Conservation (phyloP, 345 rosid species). For the Noccaea bulbosa region DNA sequence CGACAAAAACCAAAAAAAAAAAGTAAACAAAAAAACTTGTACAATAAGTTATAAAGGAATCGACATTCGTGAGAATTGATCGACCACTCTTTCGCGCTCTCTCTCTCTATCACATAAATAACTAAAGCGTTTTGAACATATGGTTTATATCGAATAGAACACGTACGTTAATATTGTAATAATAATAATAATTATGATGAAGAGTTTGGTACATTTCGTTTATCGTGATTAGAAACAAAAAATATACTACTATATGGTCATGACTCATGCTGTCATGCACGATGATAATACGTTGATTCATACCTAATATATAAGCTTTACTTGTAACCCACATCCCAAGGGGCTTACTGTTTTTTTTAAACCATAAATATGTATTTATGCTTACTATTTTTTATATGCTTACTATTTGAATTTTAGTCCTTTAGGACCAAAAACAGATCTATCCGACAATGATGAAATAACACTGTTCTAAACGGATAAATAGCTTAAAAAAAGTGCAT, state of each 20-base stretch:
- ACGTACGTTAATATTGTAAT: slow-evolving; percentile 13
- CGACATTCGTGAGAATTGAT: slow-evolving; percentile 32
- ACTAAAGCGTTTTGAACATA: slow-evolving; percentile 32
- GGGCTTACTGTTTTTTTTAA: too few species aligned
- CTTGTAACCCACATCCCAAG: slow-evolving; percentile 35
- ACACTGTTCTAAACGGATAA: slow-evolving; percentile 4
- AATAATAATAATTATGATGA: slow-evolving; percentile 17
- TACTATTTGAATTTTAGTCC: neutral
- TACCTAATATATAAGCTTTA: slow-evolving; percentile 41
- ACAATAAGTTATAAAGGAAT: slow-evolving; percentile 29
- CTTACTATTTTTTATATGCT: too few species aligned
- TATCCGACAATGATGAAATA: slow-evolving; percentile 9
- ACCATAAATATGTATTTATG: too few species aligned
- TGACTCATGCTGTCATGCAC: slow-evolving; percentile 42
- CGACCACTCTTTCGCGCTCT: slow-evolving; percentile 25
- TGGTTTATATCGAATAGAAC: slow-evolving; percentile 31
- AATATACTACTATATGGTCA: too few species aligned
- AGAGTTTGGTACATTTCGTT: slow-evolving; percentile 38
- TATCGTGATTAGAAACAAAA: slow-evolving; percentile 30
- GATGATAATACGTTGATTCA: slow-evolving; percentile 38
- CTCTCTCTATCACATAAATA: slow-evolving; percentile 30
- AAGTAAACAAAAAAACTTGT: slow-evolving; percentile 1
- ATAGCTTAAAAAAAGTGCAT: neutral
- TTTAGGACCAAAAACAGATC: slow-evolving; percentile 15
- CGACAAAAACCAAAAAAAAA: slow-evolving; percentile 33